Conservation (phyloP, 2,329 filamentous ascomycete species). For the Ilyonectria mors-panacis region DNA sequence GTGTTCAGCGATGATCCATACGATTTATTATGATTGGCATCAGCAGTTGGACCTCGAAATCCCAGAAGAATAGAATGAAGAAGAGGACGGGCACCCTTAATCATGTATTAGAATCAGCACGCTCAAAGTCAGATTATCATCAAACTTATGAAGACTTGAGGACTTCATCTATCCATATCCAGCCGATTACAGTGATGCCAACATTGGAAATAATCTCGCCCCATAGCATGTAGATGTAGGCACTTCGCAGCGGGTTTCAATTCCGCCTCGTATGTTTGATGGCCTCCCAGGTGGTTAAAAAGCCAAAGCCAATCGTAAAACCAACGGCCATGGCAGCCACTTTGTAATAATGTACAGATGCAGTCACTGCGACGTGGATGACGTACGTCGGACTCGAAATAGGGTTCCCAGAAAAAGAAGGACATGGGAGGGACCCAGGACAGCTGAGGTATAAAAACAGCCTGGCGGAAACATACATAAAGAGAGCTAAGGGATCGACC, state of each 20-base stretch:
- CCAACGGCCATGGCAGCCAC: slow-evolving; percentile 51
- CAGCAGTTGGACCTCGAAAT: slow-evolving; percentile 64
- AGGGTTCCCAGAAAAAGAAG: background rate
- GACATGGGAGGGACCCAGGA: background rate
- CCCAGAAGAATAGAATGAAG: slow-evolving; percentile 58
- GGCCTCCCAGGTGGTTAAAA: slow-evolving; percentile 57
- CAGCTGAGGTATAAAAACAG: background rate
- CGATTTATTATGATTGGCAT: slow-evolving; percentile 71
- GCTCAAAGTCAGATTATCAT: no score
- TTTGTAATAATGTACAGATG: slow-evolving; percentile 29
- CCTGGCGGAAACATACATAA: background rate
- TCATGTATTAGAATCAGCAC: background rate
- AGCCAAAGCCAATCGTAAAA: slow-evolving; percentile 59
- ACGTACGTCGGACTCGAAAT: background rate
- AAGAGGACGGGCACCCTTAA: slow-evolving; percentile 53
- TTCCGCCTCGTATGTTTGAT: slow-evolving; percentile 59
- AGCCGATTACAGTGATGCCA: slow-evolving; percentile 56
- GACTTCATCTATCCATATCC: slow-evolving; percentile 56
- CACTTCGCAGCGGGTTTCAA: slow-evolving; percentile 51
- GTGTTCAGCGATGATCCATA: slow-evolving; percentile 64
- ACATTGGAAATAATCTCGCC: slow-evolving; percentile 59
- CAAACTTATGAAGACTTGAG: slow-evolving; percentile 49
- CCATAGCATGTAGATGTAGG: slow-evolving; percentile 64
- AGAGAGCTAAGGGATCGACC: background rate
- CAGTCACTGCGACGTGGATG: background rate